Evolutionary conservation across 441 rosid species (phyloP), one percentile per base, ranked within the genome.

Genomic region (Aquilaria agallochum): DNA sequence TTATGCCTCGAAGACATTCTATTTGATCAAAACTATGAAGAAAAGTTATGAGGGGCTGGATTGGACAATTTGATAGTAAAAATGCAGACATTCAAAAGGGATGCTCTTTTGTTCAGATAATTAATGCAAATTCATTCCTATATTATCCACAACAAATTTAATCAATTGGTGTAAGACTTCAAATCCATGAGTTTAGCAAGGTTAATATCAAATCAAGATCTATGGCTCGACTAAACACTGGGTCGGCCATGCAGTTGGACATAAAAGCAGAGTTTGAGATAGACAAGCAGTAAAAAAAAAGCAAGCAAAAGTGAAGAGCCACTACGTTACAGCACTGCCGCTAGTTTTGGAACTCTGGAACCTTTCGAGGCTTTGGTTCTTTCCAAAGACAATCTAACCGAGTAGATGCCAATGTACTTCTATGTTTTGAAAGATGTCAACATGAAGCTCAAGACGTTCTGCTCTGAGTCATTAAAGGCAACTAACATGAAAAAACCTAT

Each of bases 21-120:
- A 83, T 20, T 20, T 55, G 97, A 90, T 65, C 86, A 80, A 65
- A 65, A 62, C 60, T 84, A 51, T 44, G 62, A 56, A 72, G 97
- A 56, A 77, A 93, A 69, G 69, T 88, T 50, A 58, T 90, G 78
- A 88, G 95, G 97, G 81, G 97, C 53, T 88, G 94, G 95, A 80
- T 88, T 62, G 73, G 80, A 30, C 95, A 88, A 50, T 84, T 90
- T n/a, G 97, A 91, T 51, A 83, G 87, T 61, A 87, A 88, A 63
- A 61, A 50, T 51, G 82, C 90, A 46, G 94, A 91, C 62, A 84
- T 86, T 5, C 77, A 66, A 76, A 91, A 88, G 74, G 97, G 97
- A 42, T 91, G 97, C 93, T 87, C 95, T n/a, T 90, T 92, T 15
- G 67, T 90, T 68, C 91, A 86, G 94, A 94, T 89, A 73, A 45